A percentile compares a stretch with the other conserved stretches of the same genome.
These are phyloP conservation scores for Candida jianshihensis DNA, from an alignment of 805 yeast species.

Conservation along the genomic window DNA sequence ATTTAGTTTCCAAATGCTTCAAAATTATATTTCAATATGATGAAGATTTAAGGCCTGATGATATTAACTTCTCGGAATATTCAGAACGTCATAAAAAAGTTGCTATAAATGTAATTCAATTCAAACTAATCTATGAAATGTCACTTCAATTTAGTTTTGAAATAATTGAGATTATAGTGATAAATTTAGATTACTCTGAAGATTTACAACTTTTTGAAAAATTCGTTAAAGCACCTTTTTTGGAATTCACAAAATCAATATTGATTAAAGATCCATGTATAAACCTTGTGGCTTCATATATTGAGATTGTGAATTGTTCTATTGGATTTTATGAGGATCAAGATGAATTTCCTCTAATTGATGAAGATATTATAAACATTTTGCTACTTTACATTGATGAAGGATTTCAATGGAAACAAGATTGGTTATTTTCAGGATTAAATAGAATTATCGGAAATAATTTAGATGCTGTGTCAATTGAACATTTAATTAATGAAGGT, in stretches of 20 bases:
- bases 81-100: constrained; percentile 15
- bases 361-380: constrained; percentile 19
- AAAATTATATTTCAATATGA: not conserved
- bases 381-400: constrained; percentile 32
- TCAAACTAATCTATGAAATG: constrained; percentile 42
- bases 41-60: constrained; percentile 13
- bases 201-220: constrained; percentile 5
- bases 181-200: constrained; percentile 6
- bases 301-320: constrained; percentile 46
- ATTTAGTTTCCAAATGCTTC: constrained; percentile 3
- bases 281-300: constrained; percentile 41
- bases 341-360: constrained; percentile 8
- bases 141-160: constrained; percentile 47
- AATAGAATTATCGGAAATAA: constrained; percentile 50
- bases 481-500: constrained; percentile 32
- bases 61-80: constrained; percentile 18
- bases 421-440: constrained; percentile 44
- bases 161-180: constrained; percentile 40
- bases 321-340: constrained; percentile 20
- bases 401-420: constrained; percentile 33
- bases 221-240: constrained; percentile 16
- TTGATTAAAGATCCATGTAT: constrained; percentile 46
- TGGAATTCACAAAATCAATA: constrained; percentile 28
- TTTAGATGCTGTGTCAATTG: constrained; percentile 34
- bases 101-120: constrained; percentile 32